These are phyloP conservation scores for Monosporascus ibericus DNA, from an alignment of 2,329 filamentous ascomycete genomes.

Conservation along the genomic window DNA sequence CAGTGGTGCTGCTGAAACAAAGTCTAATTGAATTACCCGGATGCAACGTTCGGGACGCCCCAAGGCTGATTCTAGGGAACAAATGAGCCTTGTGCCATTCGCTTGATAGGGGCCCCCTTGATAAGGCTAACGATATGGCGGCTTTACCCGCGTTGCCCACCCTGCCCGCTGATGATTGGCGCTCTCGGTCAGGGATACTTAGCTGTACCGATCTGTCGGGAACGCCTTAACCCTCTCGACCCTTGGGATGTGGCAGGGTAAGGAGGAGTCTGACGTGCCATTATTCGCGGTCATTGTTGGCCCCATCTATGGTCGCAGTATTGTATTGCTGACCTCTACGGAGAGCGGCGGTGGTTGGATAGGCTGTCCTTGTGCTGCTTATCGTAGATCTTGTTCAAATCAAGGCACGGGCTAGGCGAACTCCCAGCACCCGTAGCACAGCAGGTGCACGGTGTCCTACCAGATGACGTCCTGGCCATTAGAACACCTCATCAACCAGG, in stretches of 20 bases:
- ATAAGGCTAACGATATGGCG: background rate
- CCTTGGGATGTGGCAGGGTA: background rate
- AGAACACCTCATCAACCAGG: conserved; percentile 1
- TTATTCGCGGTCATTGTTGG: background rate
- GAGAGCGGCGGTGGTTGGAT: background rate
- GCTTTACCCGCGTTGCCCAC: background rate
- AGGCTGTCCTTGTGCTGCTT: background rate
- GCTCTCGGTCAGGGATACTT: background rate
- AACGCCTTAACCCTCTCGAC: background rate
- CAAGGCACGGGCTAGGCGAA: background rate
- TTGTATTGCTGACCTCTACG: background rate
- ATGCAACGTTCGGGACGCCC: background rate
- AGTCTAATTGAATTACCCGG: background rate
- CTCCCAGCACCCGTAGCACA: conserved; percentile 5
- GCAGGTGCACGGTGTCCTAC: background rate
- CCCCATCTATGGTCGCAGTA: background rate
- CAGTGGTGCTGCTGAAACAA: background rate
- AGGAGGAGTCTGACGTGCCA: background rate
- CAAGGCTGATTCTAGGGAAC: background rate
- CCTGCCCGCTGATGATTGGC: background rate
- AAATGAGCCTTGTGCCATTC: background rate
- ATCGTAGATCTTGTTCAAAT: background rate
- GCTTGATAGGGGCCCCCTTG: background rate
- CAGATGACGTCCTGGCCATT: background rate
- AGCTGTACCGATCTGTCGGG: background rate